Base-by-base conservation (phyloP, 148 eudicot species). In the Camellia granthamiana region DNA sequence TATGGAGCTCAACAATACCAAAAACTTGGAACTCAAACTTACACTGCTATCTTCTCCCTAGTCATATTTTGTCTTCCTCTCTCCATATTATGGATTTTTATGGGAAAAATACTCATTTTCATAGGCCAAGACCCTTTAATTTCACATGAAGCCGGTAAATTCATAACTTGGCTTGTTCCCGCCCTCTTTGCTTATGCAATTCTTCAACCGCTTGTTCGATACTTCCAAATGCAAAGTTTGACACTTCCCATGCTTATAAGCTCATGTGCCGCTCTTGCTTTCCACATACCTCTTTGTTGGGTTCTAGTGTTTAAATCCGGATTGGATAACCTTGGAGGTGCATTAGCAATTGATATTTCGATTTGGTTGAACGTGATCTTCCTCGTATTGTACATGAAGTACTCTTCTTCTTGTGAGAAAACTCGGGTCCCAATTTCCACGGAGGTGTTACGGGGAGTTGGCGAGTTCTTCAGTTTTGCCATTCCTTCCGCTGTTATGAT, bases 401-500 rank as follows among this genome's bases (percentile, higher is more conserved):
- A 74, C 79, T 92, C 97, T 49, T 21, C 90, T 2, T 54, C 85
- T 0, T 94, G 98, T 83, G 87, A 72, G 8, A 81, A 86, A 65
- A 90, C 94, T 13, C 91, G 92, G 21, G 85, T 85, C 62, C 92
- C 93, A 18, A 69, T 91, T 58, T 89, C 98, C 13, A 83, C 85
- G 87, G 93, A 88, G 69, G 81, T 94, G 3, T 78, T 92, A n/a
- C 79, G 77, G 0, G 94, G 93, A 21, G 83, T 94, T 60, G 76
- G 81, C 41, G 94, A 91, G 77, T 94, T 94, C 72, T 91, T 94
- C 60, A 81, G 87, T 4, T 90, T 89, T 68, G 98, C 98, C 21
- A 68, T 94, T 70, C 98, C 97, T 74, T 94, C 98, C 52, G 94
- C 93, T 77, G 78, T 86, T 30, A 92, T 94, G 98, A 69, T 90